These are phyloP conservation scores for Zoysia japonica DNA, from an alignment of 176 grass and related monocot genomes.

Conservation along the genomic window DNA sequence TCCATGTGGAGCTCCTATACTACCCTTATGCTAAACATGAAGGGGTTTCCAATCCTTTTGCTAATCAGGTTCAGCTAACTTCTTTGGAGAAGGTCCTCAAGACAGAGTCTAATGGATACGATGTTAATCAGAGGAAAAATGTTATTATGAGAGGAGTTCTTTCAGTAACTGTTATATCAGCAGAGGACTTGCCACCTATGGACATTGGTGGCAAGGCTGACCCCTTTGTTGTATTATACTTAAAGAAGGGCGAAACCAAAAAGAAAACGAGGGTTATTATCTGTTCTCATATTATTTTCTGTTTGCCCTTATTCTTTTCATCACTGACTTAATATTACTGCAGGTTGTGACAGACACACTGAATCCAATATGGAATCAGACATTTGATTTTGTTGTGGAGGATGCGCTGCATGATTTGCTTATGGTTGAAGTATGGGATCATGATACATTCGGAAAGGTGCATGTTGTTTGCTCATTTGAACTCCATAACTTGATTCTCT, in stretches of 20 bases:
- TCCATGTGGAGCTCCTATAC: constrained; percentile 93
- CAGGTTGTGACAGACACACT: constrained; percentile 89
- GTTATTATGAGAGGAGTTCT: constrained; percentile 93
- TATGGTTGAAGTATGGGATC: constrained; percentile 95
- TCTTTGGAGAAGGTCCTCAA: constrained; percentile 95
- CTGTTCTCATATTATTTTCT: constrained; percentile 3
- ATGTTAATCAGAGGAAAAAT: constrained; percentile 82
- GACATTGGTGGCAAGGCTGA: constrained; percentile 96
- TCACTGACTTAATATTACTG: constrained; percentile 28
- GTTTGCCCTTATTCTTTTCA: background rate
- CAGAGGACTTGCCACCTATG: constrained; percentile 91
- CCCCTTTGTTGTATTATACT: constrained; percentile 79
- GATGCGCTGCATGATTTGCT: constrained; percentile 99
- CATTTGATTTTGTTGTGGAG: constrained; percentile 95
- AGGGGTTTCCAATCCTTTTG: constrained; percentile 81
- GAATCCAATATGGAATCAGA: constrained; percentile 96
- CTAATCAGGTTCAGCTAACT: constrained; percentile 69
- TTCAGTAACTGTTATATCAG: constrained; percentile 86
- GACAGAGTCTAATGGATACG: constrained; percentile 65
- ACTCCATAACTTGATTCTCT: background rate
- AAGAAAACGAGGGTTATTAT: constrained; percentile 89
- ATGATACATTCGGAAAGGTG: constrained; percentile 98
- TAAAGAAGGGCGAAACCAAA: constrained; percentile 90
- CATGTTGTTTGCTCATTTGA: constrained; percentile 1
- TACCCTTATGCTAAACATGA: constrained; percentile 71